Conservation (phyloP, 169 alveolate species). For the Perkinsus chesapeaki region DNA sequence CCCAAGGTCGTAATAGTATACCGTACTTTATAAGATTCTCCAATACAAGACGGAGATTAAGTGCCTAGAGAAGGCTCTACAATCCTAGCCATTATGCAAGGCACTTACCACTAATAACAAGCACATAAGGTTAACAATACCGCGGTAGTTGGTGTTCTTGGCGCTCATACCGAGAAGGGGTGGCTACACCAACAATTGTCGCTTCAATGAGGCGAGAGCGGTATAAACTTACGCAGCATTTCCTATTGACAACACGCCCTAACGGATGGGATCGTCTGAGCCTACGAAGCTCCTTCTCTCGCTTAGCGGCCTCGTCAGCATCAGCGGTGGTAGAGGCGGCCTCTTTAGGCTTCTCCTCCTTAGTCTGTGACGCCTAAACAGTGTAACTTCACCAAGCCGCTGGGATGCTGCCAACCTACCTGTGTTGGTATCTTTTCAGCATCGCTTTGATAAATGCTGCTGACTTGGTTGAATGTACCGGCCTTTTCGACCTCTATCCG, state of each 20-base stretch:
- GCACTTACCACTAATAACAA: background rate
- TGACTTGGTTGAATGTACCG: background rate
- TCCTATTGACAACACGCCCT: background rate
- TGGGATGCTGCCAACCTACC: background rate
- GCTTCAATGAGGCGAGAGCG: background rate
- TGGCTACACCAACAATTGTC: background rate
- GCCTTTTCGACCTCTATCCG: background rate
- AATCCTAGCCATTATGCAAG: background rate
- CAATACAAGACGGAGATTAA: constrained; percentile 26
- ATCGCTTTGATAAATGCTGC: background rate
- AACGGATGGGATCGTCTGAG: background rate
- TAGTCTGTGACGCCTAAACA: too few relatives aligned
- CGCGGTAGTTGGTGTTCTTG: background rate
- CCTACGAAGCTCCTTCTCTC: background rate
- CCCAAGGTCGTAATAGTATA: constrained; percentile 31
- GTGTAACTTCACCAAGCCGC: background rate
- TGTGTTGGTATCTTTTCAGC: background rate
- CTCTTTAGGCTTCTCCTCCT: background rate
- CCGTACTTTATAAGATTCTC: constrained; percentile 47
- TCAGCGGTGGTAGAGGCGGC: background rate
- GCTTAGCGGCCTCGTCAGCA: background rate
- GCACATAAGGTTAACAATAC: background rate
- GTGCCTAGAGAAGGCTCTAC: background rate
- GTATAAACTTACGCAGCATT: background rate
- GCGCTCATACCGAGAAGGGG: background rate